Conservation (phyloP, 2,329 filamentous ascomycete species). For the Didymosphaeria variabile region DNA sequence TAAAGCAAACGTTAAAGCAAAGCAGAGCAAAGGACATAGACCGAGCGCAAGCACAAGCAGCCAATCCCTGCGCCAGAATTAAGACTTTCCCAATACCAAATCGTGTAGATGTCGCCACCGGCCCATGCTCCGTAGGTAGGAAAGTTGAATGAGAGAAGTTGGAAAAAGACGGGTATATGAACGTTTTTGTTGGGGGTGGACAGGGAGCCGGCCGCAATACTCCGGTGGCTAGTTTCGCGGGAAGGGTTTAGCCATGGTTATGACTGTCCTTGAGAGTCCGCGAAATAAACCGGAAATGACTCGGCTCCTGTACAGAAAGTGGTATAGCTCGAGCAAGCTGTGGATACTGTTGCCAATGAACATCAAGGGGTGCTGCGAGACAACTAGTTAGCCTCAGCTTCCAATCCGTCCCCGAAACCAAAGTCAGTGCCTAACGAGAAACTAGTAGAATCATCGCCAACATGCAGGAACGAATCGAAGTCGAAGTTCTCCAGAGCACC, state of each 20-base stretch:
- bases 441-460: conserved; percentile 55
- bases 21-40: not conserved
- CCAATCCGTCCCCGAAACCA: conserved; percentile 47
- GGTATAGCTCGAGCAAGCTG: not conserved
- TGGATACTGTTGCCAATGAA: not conserved
- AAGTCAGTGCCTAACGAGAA: conserved; percentile 46
- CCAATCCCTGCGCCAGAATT: not conserved
- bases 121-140: conserved; percentile 28
- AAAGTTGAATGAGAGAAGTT: conserved; percentile 25
- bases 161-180: conserved; percentile 34
- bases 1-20: not conserved
- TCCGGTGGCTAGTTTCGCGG: not conserved
- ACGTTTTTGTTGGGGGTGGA: conserved; percentile 25
- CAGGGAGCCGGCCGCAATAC: not conserved
- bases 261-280: conserved; percentile 7
- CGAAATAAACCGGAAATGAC: conserved; percentile 1
- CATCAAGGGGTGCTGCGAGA: not conserved
- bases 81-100: not conserved
- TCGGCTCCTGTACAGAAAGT: conserved; percentile 1
- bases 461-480: conserved; percentile 73
- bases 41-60: not conserved
- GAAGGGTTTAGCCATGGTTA: not conserved
- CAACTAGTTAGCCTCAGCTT: conserved; percentile 31
- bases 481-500: conserved; percentile 75
- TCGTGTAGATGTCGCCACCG: not conserved